phyloP scores from a whole-genome alignment of 169 alveolate genomes.

The Plasmodium reichenowi region DNA sequence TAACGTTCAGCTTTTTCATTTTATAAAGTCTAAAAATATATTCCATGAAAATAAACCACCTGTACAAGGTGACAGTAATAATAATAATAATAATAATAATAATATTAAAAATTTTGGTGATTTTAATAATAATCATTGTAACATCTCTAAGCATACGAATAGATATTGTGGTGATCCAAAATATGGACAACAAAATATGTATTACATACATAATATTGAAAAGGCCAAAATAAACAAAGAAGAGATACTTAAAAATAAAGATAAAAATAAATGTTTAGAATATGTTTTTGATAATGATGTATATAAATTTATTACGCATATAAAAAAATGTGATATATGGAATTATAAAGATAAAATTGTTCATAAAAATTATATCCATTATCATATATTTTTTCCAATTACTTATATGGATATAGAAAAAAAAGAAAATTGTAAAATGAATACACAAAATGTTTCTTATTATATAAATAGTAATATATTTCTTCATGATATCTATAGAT shows the following conservation, averaged over 20 bases:
- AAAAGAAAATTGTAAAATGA: background rate
- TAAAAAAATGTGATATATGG: slow-evolving; percentile 65
- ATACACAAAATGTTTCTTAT: background rate
- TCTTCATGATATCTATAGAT: slow-evolving; percentile 15
- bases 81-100: background rate
- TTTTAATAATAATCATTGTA: too few species aligned
- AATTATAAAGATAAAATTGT: slow-evolving; percentile 49
- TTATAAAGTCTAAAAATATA: background rate
- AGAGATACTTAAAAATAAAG: slow-evolving; percentile 15
- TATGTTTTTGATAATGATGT: slow-evolving; percentile 14
- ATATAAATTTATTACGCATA: slow-evolving; percentile 27
- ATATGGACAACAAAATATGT: slow-evolving; percentile 5
- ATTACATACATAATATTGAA: slow-evolving; percentile 68
- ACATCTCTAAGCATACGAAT: too few species aligned
- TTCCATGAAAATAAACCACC: background rate
- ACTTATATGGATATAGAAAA: slow-evolving; percentile 1
- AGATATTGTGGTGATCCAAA: background rate
- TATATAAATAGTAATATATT: slow-evolving; percentile 12
- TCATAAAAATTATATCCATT: slow-evolving; percentile 17
- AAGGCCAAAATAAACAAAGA: slow-evolving; percentile 35
- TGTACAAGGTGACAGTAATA: background rate
- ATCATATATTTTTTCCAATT: slow-evolving; percentile 30
- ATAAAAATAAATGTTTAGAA: slow-evolving; percentile 15
- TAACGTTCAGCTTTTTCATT: slow-evolving; percentile 12
- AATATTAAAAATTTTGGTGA: background rate